A percentile compares a stretch with the other conserved stretches of the same genome.
These are phyloP conservation scores for Beauveria brongniartii DNA, from an alignment of 2,329 filamentous ascomycete genomes.

Conservation along the genomic window DNA sequence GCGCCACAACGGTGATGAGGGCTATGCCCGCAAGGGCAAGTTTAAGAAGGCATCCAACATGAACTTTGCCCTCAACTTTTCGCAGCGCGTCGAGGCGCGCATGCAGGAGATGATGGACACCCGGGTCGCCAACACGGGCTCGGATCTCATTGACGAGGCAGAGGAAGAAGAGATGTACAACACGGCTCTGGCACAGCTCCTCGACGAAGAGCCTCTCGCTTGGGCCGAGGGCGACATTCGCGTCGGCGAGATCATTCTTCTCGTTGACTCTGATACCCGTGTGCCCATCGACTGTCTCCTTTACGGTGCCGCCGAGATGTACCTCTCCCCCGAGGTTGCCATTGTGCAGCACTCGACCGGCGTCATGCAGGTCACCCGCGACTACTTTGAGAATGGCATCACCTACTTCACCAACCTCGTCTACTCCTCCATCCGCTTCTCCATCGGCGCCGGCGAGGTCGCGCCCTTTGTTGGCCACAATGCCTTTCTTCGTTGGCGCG, in stretches of 20 bases:
- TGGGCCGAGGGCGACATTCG: constrained; percentile 55
- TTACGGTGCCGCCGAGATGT: constrained; percentile 65
- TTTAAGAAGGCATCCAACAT: constrained; percentile 72
- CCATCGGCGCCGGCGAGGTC: constrained; percentile 62
- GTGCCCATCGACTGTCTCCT: constrained; percentile 60
- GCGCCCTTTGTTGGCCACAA: constrained; percentile 74
- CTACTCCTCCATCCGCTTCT: constrained; percentile 64
- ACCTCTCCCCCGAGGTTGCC: constrained; percentile 58
- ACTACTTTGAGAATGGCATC: constrained; percentile 65
- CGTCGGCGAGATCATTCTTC: constrained; percentile 55
- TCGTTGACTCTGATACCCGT: constrained; percentile 62
- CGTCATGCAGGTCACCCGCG: constrained; percentile 67
- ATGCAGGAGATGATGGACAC: constrained; percentile 30
- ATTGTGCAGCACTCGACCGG: constrained; percentile 67
- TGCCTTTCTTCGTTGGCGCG: constrained; percentile 60
- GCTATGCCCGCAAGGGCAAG: constrained; percentile 50
- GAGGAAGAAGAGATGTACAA: constrained; percentile 41
- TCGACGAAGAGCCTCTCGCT: constrained; percentile 36
- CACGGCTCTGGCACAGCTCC: constrained; percentile 37
- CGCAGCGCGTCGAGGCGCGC: constrained; percentile 53
- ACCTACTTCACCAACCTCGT: constrained; percentile 75
- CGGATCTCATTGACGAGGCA: constrained; percentile 18
- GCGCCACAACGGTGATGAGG: constrained; percentile 36
- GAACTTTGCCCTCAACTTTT: constrained; percentile 60
- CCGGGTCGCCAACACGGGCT: constrained; percentile 13